Base-by-base conservation (phyloP, 495 filamentous ascomycete species). In the Xylaria intraflava region DNA sequence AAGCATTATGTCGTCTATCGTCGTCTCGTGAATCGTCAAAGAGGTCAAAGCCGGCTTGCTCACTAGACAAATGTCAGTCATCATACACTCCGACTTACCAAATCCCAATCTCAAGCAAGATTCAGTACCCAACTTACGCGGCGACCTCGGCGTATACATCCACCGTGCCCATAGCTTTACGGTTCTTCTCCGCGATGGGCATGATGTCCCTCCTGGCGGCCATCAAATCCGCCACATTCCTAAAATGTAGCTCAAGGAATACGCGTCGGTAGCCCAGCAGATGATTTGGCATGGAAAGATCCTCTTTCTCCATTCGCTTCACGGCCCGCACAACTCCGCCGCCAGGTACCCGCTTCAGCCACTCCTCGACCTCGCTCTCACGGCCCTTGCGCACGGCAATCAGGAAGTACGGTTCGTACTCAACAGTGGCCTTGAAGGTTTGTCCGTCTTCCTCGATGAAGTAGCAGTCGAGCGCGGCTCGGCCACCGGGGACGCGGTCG, bases 91-190 rank as follows among this genome's bases (percentile, higher is more conserved):
- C 4, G 1, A 24, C 3, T 12, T 23, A 42, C 48, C 17, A 12
- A 6, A 38, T 10, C n/a, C 5, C 11, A 8, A 17, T 8, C 1
- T 5, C 6, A n/a, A 29, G 12, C 1, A 54, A 52, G 23, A 8
- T 10, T 12, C 6, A 30, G 23, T 33, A 40, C 24, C 12, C 33
- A 39, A 78, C 81, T 62, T 69, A 94, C 90, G 83, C 87, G 53
- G 88, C 87, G 61, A 95, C 89, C 77, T 99, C 94, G 50, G 89
- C 89, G 80, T 97, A 99, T 59, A 92, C 89, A 77, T 99, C 93
- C 88, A 97, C 94, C 44, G 90, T 87, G 74, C 85, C 89, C 76
- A 94, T 83, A 56, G 86, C 90, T 66, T 89, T 92, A 75, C 87
- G 94, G 61, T 97, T 99, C 72, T 91, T 95, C 71, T 96, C 91